A percentile compares a stretch with the other conserved stretches of the same genome.
Conservation (phyloP, 768 basidiomycete species). For the Sarcomyxa edulis region DNA sequence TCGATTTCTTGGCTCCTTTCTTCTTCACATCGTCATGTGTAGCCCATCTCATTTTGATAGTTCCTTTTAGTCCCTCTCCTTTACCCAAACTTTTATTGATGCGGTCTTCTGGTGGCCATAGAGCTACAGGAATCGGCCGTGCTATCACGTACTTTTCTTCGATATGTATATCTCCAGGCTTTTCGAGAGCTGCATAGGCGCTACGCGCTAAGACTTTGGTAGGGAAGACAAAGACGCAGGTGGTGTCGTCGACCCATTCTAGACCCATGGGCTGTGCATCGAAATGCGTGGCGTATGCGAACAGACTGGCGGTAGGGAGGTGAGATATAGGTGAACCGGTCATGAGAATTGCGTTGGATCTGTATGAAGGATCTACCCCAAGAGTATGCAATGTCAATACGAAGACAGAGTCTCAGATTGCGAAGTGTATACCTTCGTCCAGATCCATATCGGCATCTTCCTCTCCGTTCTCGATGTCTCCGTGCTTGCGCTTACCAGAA, state of each 20-base stretch:
- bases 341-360: slow-evolving; percentile 68
- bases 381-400: neutral
- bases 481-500: slow-evolving; percentile 40
- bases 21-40: slow-evolving; percentile 68
- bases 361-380: slow-evolving; percentile 37
- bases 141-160: slow-evolving; percentile 60
- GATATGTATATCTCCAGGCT: slow-evolving; percentile 43
- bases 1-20: slow-evolving; percentile 65
- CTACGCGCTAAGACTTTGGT: slow-evolving; percentile 46
- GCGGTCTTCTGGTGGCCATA: slow-evolving; percentile 80
- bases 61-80: slow-evolving; percentile 61
- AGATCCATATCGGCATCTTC: slow-evolving; percentile 24
- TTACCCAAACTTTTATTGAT: slow-evolving; percentile 69
- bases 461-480: slow-evolving; percentile 24
- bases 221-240: slow-evolving; percentile 74
- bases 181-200: slow-evolving; percentile 47
- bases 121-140: slow-evolving; percentile 61
- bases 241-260: slow-evolving; percentile 85
- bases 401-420: neutral
- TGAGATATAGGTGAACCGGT: slow-evolving; percentile 68
- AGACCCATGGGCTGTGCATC: slow-evolving; percentile 68
- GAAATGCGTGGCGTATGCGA: slow-evolving; percentile 79
- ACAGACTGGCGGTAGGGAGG: slow-evolving; percentile 71
- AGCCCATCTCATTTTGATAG: slow-evolving; percentile 76
- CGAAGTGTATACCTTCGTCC: slow-evolving; percentile 22